Evolutionary conservation across 2,329 filamentous ascomycete genomes (phyloP).

Genomic region (Pseudogymnoascus sp.): DNA sequence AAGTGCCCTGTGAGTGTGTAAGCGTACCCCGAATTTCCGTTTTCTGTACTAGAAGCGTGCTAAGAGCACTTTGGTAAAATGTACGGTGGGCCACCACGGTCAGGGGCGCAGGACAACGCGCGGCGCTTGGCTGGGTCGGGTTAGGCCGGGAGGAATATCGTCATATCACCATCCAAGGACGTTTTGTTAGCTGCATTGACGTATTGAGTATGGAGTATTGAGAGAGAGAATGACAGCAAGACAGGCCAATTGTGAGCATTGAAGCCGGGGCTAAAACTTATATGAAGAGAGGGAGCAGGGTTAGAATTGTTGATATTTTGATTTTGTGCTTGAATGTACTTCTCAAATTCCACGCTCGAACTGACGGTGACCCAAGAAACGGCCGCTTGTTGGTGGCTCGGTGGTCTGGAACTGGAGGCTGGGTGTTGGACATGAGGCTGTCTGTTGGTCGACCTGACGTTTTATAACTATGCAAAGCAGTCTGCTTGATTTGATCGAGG

Average conservation of each 20-base stretch:
- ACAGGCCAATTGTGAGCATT: neutral
- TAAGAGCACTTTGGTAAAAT: neutral
- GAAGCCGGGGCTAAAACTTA: neutral
- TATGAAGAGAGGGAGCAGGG: neutral
- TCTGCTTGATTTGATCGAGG: neutral
- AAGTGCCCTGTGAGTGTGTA: neutral
- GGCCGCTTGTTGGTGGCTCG: neutral
- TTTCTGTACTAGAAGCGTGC: neutral
- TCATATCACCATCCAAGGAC: neutral
- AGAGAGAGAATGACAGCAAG: too few relatives aligned
- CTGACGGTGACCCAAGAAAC: neutral
- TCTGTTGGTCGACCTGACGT: neutral
- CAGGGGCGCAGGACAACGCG: neutral
- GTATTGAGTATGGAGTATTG: too few relatives aligned
- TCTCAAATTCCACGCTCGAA: neutral
- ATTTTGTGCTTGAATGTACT: neutral
- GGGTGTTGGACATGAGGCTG: neutral
- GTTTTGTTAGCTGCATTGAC: neutral
- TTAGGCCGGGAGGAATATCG: neutral
- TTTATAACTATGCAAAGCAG: neutral
- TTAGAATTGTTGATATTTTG: neutral
- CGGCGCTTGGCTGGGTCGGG: neutral
- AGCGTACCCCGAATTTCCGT: neutral
- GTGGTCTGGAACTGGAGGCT: neutral
- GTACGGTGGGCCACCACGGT: neutral